Conservation (phyloP, 1,139 yeast species). For the Chernovozyma sophiae-reginae region DNA sequence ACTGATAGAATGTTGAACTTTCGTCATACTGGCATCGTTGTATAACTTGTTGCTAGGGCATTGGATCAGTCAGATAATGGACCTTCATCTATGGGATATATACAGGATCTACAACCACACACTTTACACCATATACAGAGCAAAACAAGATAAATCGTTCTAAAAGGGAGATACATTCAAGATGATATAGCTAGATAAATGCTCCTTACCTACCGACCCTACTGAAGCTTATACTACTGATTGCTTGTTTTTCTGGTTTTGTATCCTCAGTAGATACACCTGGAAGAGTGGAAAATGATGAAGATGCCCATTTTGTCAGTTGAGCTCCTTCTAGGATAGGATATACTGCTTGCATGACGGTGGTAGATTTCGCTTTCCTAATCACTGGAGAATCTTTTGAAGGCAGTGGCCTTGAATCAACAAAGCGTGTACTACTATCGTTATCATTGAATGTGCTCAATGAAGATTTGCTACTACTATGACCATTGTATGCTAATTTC, state of each 20-base stretch:
- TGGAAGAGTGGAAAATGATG: slow-evolving; percentile 4
- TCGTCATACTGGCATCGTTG: too few species aligned
- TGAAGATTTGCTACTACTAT: slow-evolving; percentile 17
- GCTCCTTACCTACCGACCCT: slow-evolving; percentile 17
- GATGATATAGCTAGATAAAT: too few species aligned
- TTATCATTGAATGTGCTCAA: slow-evolving; percentile 7
- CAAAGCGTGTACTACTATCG: slow-evolving; percentile 1
- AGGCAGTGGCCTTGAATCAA: not conserved
- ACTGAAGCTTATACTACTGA: slow-evolving; percentile 28
- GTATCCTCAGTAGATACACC: slow-evolving; percentile 1
- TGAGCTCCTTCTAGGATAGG: not conserved
- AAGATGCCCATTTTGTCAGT: slow-evolving; percentile 2
- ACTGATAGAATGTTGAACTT: slow-evolving; percentile 27
- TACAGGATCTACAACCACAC: too few species aligned
- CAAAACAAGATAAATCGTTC: too few species aligned
- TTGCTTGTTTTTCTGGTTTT: not conserved
- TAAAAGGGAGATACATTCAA: too few species aligned
- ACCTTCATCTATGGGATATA: too few species aligned
- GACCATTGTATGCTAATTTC: slow-evolving; percentile 21
- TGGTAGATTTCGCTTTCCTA: slow-evolving; percentile 7
- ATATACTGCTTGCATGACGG: slow-evolving; percentile 3
- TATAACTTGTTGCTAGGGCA: too few species aligned
- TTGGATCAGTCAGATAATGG: too few species aligned
- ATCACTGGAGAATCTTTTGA: slow-evolving; percentile 5
- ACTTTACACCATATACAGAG: too few species aligned